Evolutionary conservation across 495 filamentous ascomycete genomes (phyloP), one percentile per base, ranked within the genome.

Genomic region (Talaromyces wortmannii): DNA sequence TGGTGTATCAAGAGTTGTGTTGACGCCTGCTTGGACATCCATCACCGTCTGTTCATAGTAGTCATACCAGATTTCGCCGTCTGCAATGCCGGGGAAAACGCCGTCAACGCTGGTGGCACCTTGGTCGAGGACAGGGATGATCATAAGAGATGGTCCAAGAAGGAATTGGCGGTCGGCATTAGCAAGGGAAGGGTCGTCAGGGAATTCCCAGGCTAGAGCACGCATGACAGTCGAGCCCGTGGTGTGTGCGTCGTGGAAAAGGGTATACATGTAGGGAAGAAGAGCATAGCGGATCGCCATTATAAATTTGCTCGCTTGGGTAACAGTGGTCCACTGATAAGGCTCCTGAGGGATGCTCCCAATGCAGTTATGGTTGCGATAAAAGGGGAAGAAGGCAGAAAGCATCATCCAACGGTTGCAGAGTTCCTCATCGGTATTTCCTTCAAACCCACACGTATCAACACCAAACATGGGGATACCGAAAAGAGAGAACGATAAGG

Each of bases 371-470:
- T 95, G 90, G 67, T 92, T 92, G 4, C 89, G 80, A 67, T 92
- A 95, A 72, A 94, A 95, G 5, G 89, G 88, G 73, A 92, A 91
- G 75, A 95, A 94, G 17, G 90, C 89, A 1, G 76, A 79, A 1
- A 95, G 78, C 66, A 90, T 85, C 88, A 92, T 92, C 90, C 90
- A 95, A 7, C 90, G 80, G 52, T 81, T 81, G 64, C 90, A 95
- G 10, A 95, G 80, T 64, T 94, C 88, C 57, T 82, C 77, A 57
- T 86, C 83, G 0, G 78, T 72, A 60, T 94, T 90, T 31, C 81
- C 82, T 29, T 72, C 76, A 72, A 94, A 95, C 10, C 90, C 90
- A 62, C 90, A 94, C 7, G 87, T 87, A 57, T 91, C 89, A 6
- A 84, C 81, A 11, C 90, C 90, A 56, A 94, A 92, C 88, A 95